These are phyloP conservation scores for Aspergillus leporis DNA, from an alignment of 495 filamentous ascomycete genomes.

Conservation along the genomic window DNA sequence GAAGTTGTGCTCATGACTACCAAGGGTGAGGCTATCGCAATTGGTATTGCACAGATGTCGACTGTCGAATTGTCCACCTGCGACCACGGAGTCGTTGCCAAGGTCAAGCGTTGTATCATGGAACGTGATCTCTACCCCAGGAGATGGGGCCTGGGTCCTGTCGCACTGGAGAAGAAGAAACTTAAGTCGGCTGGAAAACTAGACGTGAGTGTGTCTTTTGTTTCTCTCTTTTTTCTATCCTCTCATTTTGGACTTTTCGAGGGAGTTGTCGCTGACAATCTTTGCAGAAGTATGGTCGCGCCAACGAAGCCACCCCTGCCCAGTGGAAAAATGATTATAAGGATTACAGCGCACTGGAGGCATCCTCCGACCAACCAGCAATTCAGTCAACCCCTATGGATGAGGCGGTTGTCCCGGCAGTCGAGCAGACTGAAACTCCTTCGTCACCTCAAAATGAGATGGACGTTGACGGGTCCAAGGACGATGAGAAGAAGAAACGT, in stretches of 20 bases:
- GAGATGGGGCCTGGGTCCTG: slow-evolving; percentile 90
- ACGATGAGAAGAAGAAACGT: slow-evolving; percentile 66
- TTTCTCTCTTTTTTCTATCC: neutral
- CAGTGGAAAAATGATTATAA: slow-evolving; percentile 89
- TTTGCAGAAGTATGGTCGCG: slow-evolving; percentile 77
- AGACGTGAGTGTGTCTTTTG: slow-evolving; percentile 57
- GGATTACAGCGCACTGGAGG: slow-evolving; percentile 69
- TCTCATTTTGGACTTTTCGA: neutral
- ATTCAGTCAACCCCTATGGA: slow-evolving; percentile 41
- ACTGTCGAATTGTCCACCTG: slow-evolving; percentile 88
- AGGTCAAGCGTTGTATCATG: slow-evolving; percentile 98
- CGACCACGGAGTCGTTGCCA: slow-evolving; percentile 95
- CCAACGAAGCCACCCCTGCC: slow-evolving; percentile 87
- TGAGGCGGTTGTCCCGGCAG: slow-evolving; percentile 34
- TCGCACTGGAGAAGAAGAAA: slow-evolving; percentile 96
- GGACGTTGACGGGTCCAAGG: slow-evolving; percentile 46
- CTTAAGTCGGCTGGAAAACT: slow-evolving; percentile 96
- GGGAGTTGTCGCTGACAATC: slow-evolving; percentile 10
- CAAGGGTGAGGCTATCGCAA: slow-evolving; percentile 96
- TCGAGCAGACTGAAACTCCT: slow-evolving; percentile 30
- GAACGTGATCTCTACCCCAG: slow-evolving; percentile 95
- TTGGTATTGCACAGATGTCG: slow-evolving; percentile 94
- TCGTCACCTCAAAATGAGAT: slow-evolving; percentile 34
- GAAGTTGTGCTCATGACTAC: slow-evolving; percentile 97
- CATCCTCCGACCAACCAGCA: slow-evolving; percentile 40